phyloP scores from a whole-genome alignment of 2,329 filamentous ascomycete genomes.

The Aspergillus pseudotamarii region DNA sequence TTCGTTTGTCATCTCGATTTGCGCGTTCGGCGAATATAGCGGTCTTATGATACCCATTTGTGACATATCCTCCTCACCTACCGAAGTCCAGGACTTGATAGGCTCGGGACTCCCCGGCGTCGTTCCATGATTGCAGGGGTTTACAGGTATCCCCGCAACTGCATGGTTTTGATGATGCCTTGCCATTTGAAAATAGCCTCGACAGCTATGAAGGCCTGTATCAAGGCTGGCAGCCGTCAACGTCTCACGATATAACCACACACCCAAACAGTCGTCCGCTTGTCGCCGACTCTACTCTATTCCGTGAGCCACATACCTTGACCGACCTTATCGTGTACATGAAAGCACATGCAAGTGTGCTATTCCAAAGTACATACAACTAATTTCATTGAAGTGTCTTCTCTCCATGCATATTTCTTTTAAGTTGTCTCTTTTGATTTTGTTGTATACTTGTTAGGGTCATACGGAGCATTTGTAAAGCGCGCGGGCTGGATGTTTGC shows the following conservation, averaged over 20 bases:
- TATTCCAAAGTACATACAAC: slow-evolving; percentile 18
- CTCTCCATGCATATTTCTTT: slow-evolving; percentile 8
- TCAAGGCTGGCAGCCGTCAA: neutral
- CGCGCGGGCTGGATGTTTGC: slow-evolving; percentile 6
- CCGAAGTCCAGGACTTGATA: slow-evolving; percentile 1
- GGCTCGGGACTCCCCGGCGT: neutral
- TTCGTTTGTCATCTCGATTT: slow-evolving; percentile 29
- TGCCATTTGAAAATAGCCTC: neutral
- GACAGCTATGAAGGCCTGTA: neutral
- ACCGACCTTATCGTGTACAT: slow-evolving; percentile 14
- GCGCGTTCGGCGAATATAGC: slow-evolving; percentile 34
- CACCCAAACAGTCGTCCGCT: neutral
- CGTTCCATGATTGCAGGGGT: neutral
- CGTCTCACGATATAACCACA: neutral
- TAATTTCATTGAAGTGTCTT: slow-evolving; percentile 13
- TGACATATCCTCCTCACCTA: slow-evolving; percentile 33
- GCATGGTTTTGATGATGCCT: neutral
- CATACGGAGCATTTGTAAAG: slow-evolving; percentile 14
- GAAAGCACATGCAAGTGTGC: slow-evolving; percentile 12
- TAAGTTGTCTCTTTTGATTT: slow-evolving; percentile 5
- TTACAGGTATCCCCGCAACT: neutral
- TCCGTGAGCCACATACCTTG: neutral
- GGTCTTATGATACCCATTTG: slow-evolving; percentile 45
- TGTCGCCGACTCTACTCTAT: neutral
- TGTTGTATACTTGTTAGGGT: slow-evolving; percentile 11